Evolutionary conservation across 2,329 filamentous ascomycete genomes (phyloP), one percentile per base, ranked within the genome.

Genomic region (Exophiala sideris): DNA sequence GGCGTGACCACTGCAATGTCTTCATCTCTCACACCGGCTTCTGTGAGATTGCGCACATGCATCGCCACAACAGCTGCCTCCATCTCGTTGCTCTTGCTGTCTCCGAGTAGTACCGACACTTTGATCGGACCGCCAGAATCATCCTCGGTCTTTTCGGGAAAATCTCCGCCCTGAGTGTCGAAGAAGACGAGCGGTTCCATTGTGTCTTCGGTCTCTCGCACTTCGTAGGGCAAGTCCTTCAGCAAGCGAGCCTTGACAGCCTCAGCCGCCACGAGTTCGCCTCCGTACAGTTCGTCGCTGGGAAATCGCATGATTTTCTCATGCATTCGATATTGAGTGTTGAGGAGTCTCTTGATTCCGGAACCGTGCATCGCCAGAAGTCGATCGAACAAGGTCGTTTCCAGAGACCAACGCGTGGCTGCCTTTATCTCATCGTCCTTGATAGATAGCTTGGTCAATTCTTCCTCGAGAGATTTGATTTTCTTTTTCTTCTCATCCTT

Each of bases 291-390:
- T 67, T 92, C 86, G 58, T 88, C 81, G 0, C 92, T 96, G 0
- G 94, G 92, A 65, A 96, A 99, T 5, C 84, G 81, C 91, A 97
- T 97, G 65, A 99, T 97, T 50, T 79, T 84, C 66, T 95, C 87
- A 68, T 99, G 91, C 94, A 99, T 99, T 35, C 94, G 90, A 70
- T 99, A 99, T 73, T 99, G 94, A 3, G 88, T 95, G 3, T 90
- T 97, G 20, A 99, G 82, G 89, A 97, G 96, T 48, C 88, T 80
- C 75, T 97, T 97, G 73, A 99, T 91, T 3, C 77, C 77, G 1
- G 84, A 73, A 1, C 94, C 94, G 67, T 99, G 89, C 12, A 96
- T 76, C 4, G 80, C 79, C 41, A 99, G 78, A 39, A 99, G 78
- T 24, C 94, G 82, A 70, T 97, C 92, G 69, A 99, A 99, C 29